A percentile compares a stretch with the other conserved stretches of the same genome.
Conservation (phyloP, 2,329 filamentous ascomycete genomes). For the Dothideomycetes sp. region DNA sequence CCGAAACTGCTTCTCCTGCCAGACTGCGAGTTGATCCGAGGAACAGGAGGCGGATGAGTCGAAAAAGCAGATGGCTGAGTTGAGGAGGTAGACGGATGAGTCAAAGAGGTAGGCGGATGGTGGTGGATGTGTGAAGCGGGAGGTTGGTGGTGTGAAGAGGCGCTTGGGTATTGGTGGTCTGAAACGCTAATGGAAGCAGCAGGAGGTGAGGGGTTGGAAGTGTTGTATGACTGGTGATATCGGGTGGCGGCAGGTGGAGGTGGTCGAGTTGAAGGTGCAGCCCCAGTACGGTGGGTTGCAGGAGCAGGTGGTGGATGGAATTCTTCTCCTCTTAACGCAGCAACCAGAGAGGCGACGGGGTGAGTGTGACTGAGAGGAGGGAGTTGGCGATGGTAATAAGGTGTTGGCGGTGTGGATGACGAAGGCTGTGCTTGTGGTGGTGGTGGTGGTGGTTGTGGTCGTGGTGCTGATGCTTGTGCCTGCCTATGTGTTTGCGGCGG, state of each 20-base stretch:
- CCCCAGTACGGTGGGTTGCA: too few species aligned
- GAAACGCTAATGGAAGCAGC: neutral
- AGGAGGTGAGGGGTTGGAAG: neutral
- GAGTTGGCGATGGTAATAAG: neutral
- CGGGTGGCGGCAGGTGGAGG: neutral
- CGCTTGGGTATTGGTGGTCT: too few species aligned
- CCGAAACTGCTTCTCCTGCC: constrained; percentile 1
- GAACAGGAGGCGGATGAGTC: constrained; percentile 1
- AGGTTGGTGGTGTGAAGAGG: constrained; percentile 2
- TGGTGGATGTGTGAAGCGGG: neutral
- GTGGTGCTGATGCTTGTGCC: neutral
- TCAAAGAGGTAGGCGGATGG: neutral
- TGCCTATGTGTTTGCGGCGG: too few species aligned
- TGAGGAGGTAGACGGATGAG: too few species aligned
- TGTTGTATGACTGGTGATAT: neutral
- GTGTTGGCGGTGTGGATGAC: neutral
- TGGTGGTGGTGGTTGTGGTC: neutral
- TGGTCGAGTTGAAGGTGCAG: too few species aligned
- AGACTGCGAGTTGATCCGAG: neutral
- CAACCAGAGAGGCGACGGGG: neutral
- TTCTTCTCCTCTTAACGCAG: neutral
- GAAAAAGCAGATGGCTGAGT: too few species aligned
- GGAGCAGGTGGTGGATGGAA: neutral
- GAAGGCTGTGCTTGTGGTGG: neutral
- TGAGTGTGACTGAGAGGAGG: neutral